Conservation (phyloP, 352 stramenopile genomes). For the Pythium folliculosum region DNA sequence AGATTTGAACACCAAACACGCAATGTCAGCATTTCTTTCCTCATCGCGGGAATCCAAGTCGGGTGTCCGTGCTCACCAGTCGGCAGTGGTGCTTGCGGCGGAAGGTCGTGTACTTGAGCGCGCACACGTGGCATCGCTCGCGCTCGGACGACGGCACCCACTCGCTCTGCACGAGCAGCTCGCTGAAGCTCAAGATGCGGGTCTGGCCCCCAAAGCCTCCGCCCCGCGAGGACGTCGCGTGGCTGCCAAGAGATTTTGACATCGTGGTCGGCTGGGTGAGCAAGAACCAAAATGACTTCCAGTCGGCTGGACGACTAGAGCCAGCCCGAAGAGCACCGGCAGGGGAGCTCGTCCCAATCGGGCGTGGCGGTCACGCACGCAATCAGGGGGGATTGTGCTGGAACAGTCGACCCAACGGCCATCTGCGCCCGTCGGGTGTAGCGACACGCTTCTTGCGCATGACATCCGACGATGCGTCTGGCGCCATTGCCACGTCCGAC, state of each 20-base stretch:
- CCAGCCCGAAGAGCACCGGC: too few relatives aligned
- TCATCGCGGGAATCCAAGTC: not conserved
- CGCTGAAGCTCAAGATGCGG: conserved; percentile 19
- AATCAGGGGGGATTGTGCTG: not conserved
- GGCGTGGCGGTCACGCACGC: not conserved
- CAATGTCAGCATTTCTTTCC: not conserved
- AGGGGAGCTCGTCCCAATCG: too few relatives aligned
- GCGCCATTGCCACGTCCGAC: conserved; percentile 7
- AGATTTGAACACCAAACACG: not conserved
- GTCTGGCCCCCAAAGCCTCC: not conserved
- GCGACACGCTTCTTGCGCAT: conserved; percentile 12
- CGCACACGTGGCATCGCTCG: conserved; percentile 16
- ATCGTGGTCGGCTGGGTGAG: not conserved
- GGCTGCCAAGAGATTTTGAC: not conserved
- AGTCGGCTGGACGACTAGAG: too few relatives aligned
- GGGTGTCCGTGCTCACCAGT: conserved; percentile 12
- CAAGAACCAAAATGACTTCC: not conserved
- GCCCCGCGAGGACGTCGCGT: not conserved
- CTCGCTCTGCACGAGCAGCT: conserved; percentile 22
- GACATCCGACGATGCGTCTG: not conserved
- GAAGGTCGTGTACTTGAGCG: conserved; percentile 16
- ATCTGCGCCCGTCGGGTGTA: not conserved
- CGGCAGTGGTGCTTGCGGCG: conserved; percentile 25
- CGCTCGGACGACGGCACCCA: conserved; percentile 19
- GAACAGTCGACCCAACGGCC: too few relatives aligned